These are phyloP conservation scores for Chlamydomonas applanata DNA, from an alignment of 139 green algal species.

Conservation along the genomic window DNA sequence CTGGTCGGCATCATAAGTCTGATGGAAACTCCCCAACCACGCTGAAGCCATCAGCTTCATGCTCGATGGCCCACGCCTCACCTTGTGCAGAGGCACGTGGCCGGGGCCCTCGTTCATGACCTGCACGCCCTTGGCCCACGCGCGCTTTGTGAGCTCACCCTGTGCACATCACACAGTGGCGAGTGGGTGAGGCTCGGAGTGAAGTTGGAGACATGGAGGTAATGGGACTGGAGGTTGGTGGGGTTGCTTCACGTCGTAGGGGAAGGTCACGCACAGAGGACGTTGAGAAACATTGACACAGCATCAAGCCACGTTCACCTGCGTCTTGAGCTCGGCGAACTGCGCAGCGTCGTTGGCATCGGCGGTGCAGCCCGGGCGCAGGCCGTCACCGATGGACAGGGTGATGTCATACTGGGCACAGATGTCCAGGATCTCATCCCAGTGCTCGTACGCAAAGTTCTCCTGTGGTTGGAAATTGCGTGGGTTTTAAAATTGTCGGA, in stretches of 20 bases:
- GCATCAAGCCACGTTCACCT: too few species aligned
- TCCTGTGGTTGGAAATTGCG: constrained; percentile 43
- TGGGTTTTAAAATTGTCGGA: too few species aligned
- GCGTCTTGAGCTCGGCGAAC: constrained; percentile 94
- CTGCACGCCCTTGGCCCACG: constrained; percentile 94
- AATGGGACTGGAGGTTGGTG: too few species aligned
- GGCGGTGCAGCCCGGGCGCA: constrained; percentile 86
- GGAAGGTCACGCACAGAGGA: too few species aligned
- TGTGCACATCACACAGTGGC: constrained; percentile 48
- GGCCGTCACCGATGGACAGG: constrained; percentile 90
- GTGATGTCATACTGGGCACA: constrained; percentile 87
- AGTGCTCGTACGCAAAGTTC: constrained; percentile 98
- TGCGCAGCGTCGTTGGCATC: constrained; percentile 95
- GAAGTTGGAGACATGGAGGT: too few species aligned
- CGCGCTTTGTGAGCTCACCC: constrained; percentile 89
- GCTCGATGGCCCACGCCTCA: too few species aligned
- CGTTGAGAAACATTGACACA: too few species aligned
- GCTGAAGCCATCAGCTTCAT: too few species aligned
- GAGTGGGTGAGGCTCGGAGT: too few species aligned
- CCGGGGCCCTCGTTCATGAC: constrained; percentile 98
- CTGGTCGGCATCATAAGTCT: too few species aligned
- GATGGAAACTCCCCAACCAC: too few species aligned
- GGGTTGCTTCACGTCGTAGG: too few species aligned
- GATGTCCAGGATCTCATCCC: constrained; percentile 98
- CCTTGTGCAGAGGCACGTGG: constrained; percentile 93